These are phyloP conservation scores for Laetiporus sulphureus DNA, from an alignment of 1,284 basidiomycete species.

Conservation along the genomic window DNA sequence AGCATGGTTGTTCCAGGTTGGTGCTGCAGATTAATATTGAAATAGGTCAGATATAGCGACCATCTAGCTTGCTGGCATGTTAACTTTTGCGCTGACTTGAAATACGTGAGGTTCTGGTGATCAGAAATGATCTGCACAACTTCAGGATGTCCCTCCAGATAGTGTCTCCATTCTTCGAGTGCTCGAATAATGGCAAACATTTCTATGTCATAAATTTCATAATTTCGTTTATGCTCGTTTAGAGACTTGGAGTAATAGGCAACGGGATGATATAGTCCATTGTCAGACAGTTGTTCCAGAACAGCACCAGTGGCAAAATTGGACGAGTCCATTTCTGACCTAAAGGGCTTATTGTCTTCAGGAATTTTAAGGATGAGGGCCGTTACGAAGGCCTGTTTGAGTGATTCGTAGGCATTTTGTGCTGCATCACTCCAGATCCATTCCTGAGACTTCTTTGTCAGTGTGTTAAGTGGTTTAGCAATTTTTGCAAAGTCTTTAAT, in stretches of 20 bases:
- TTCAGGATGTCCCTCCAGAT: neutral
- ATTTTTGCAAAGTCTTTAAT: slow-evolving; percentile 27
- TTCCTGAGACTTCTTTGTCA: slow-evolving; percentile 14
- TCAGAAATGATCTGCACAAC: neutral
- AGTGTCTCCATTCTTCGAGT: slow-evolving; percentile 26
- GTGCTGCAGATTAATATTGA: slow-evolving; percentile 22
- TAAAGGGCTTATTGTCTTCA: slow-evolving; percentile 18
- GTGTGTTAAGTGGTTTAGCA: slow-evolving; percentile 18
- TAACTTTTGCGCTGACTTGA: slow-evolving; percentile 26
- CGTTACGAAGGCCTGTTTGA: slow-evolving; percentile 24
- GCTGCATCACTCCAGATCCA: slow-evolving; percentile 11
- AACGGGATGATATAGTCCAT: slow-evolving; percentile 24
- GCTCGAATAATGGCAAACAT: slow-evolving; percentile 28
- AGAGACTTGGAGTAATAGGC: slow-evolving; percentile 27
- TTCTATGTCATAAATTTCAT: slow-evolving; percentile 33
- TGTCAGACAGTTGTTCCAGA: slow-evolving; percentile 21
- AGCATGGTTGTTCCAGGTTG: slow-evolving; percentile 2
- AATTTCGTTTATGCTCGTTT: slow-evolving; percentile 27
- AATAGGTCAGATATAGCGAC: slow-evolving; percentile 31
- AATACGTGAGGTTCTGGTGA: neutral
- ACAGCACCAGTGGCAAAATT: slow-evolving; percentile 22
- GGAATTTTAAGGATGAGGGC: slow-evolving; percentile 27
- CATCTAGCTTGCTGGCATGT: slow-evolving; percentile 29
- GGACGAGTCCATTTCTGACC: slow-evolving; percentile 21
- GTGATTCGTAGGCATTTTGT: slow-evolving; percentile 17